Percentiles rank a stretch among this genome's conserved stretches.
Conservation (phyloP, 176 grass and related monocot species). For the Phoenix dactylifera region DNA sequence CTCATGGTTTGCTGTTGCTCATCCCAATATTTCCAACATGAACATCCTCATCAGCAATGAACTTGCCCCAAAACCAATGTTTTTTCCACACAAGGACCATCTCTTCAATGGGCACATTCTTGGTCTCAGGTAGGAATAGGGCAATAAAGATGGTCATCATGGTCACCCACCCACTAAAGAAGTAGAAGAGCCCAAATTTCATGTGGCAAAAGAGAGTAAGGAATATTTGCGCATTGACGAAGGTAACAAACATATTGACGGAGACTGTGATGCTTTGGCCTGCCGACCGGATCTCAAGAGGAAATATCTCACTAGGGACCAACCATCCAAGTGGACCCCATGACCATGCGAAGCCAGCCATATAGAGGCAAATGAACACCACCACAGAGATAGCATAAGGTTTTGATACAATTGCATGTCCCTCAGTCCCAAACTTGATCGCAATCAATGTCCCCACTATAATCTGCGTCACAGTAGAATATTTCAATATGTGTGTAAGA, state of each 20-base stretch:
- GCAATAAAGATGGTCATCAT: too few species aligned
- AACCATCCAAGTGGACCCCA: slow-evolving; percentile 18
- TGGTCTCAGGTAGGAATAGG: too few species aligned
- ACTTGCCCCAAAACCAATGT: too few species aligned
- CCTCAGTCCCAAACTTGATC: slow-evolving; percentile 9
- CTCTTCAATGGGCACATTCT: too few species aligned
- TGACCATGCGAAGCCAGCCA: slow-evolving; percentile 19
- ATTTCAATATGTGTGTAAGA: not conserved
- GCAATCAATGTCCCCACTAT: slow-evolving; percentile 18
- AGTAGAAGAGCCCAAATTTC: too few species aligned
- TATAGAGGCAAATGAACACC: slow-evolving; percentile 17
- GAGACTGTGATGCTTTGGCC: slow-evolving; percentile 21
- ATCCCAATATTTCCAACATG: too few species aligned
- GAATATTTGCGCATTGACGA: too few species aligned
- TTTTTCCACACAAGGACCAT: too few species aligned
- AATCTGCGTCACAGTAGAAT: slow-evolving; percentile 2
- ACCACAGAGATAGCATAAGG: slow-evolving; percentile 7
- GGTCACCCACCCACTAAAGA: too few species aligned
- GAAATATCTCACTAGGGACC: slow-evolving; percentile 5
- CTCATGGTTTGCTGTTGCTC: too few species aligned
- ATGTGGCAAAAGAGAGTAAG: too few species aligned
- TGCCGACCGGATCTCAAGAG: slow-evolving; percentile 4
- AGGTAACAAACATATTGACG: not conserved
- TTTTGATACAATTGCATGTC: slow-evolving; percentile 1
- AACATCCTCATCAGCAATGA: too few species aligned